Percentiles rank a stretch among this genome's conserved stretches.
Conservation (phyloP, 345 rosid species). For the Hypericum androsaemum region DNA sequence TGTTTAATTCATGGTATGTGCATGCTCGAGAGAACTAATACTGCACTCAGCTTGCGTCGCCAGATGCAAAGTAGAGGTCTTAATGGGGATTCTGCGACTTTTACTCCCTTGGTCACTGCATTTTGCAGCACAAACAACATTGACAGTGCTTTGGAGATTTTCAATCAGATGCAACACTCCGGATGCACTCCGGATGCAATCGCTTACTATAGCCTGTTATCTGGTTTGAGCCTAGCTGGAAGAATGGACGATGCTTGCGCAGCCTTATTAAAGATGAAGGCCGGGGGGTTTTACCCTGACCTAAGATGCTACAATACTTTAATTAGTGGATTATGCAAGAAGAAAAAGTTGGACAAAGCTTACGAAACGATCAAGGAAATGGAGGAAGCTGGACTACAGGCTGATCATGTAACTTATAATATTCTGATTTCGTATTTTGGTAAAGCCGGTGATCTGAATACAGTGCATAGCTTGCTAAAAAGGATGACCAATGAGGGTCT, state of each 20-base stretch:
- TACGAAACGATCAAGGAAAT: conserved; percentile 48
- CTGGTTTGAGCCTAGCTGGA: conserved; percentile 55
- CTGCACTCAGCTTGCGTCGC: conserved; percentile 39
- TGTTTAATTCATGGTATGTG: conserved; percentile 66
- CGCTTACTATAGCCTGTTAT: conserved; percentile 50
- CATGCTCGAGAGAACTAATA: conserved; percentile 42
- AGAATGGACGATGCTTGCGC: conserved; percentile 41
- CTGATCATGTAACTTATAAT: conserved; percentile 55
- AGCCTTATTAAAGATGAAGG: conserved; percentile 37
- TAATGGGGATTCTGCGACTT: conserved; percentile 38
- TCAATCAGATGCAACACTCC: conserved; percentile 34
- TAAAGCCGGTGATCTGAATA: conserved; percentile 29
- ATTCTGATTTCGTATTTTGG: conserved; percentile 46
- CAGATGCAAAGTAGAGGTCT: conserved; percentile 48
- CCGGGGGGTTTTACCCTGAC: conserved; percentile 51
- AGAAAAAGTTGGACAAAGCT: conserved; percentile 42
- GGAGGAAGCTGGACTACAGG: conserved; percentile 43
- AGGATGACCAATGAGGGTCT: conserved; percentile 44
- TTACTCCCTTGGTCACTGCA: conserved; percentile 47
- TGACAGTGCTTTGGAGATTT: conserved; percentile 44
- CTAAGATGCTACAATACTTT: conserved; percentile 51
- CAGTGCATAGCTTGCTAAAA: conserved; percentile 33
- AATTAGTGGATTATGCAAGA: conserved; percentile 49
- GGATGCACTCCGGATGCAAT: conserved; percentile 53
- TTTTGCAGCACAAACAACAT: conserved; percentile 54